Evolutionary conservation across 2,329 filamentous ascomycete species (phyloP).

Genomic region (Colletotrichum tamarilloi): DNA sequence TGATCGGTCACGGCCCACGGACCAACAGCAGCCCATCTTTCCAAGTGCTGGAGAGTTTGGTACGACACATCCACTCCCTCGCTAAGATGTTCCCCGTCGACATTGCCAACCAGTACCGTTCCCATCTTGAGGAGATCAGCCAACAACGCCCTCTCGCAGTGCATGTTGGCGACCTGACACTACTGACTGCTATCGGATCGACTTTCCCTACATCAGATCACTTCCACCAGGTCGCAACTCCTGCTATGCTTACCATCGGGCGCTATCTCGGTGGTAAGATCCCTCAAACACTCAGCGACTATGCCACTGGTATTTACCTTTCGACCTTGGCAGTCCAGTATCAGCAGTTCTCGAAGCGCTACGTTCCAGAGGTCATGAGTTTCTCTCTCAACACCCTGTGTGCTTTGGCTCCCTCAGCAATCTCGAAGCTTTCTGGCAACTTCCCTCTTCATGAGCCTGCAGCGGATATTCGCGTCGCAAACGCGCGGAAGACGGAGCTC

Average conservation of each 20-base stretch:
- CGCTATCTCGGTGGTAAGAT: constrained; percentile 85
- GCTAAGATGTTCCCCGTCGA: constrained; percentile 85
- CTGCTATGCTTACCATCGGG: constrained; percentile 85
- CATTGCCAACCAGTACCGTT: constrained; percentile 81
- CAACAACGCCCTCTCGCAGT: constrained; percentile 61
- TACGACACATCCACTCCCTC: constrained; percentile 92
- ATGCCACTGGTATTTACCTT: constrained; percentile 81
- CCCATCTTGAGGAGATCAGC: constrained; percentile 72
- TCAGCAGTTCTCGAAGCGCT: constrained; percentile 84
- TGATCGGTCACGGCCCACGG: constrained; percentile 55
- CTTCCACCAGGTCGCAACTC: constrained; percentile 95
- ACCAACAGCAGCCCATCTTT: constrained; percentile 65
- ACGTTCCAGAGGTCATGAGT: constrained; percentile 88
- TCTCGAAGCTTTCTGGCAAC: constrained; percentile 57
- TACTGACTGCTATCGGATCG: constrained; percentile 85
- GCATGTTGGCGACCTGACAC: constrained; percentile 77
- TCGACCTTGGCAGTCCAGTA: constrained; percentile 84
- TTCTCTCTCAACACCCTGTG: constrained; percentile 81
- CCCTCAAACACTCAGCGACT: constrained; percentile 72
- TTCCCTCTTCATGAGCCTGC: constrained; percentile 72
- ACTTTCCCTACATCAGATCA: constrained; percentile 97
- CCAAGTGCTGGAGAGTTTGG: constrained; percentile 78
- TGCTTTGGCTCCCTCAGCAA: constrained; percentile 69
- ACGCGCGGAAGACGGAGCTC: constrained; percentile 51
- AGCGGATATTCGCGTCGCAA: constrained; percentile 60